Base-by-base conservation (phyloP, 352 stramenopile species). In the Phytophthora fragariaefolia region DNA sequence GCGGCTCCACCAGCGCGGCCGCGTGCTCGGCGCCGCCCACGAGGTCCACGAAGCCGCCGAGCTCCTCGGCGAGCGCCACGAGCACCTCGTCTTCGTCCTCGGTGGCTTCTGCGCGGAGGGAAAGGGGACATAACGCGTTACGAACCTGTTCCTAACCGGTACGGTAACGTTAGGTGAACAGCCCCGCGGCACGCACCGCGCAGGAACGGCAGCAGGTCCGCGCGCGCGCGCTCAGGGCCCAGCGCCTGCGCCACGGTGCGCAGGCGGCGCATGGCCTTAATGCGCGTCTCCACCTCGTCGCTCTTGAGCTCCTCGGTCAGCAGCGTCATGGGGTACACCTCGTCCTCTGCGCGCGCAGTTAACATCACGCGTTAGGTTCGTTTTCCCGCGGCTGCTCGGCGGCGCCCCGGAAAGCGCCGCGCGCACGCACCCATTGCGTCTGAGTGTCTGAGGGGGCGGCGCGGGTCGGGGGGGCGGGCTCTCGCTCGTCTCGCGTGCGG, bases 61-160 rank as follows among this genome's bases (percentile, higher is more conserved):
- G 73, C 56, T 98, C 89, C 45, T 97, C 90, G 2, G 91, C 93
- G 48, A 98, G 72, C 46, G 95, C 80, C 26, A 98, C 80, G 22
- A 98, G 80, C 58, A 98, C 85, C 72, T 98, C 95, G 64, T 98
- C 95, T 65, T 98, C 93, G 47, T 97, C 89, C 58, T 96, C 88
- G n/a, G 87, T 95, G n/a, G 80, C 83, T 66, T 94, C 76, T 90
- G 73, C 40, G 67, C 46, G 34, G 27, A 56, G 28, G 22, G 24
- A 48, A n/a, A 34, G 58, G 28, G 22, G 24, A 48, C 24, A 34
- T 6, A 15, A 17, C 9, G 12, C 2, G 28, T 79, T 62, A 66
- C 50, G 51, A 45, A 58, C 53, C 2, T n/a, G 2, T 20, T 24
- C 46, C 58, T 62, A 56, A 60, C n/a, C n/a, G n/a, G n/a, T n/a